These are phyloP conservation scores for Chlorella sp. DNA, from an alignment of 139 green algal species.

Conservation along the genomic window DNA sequence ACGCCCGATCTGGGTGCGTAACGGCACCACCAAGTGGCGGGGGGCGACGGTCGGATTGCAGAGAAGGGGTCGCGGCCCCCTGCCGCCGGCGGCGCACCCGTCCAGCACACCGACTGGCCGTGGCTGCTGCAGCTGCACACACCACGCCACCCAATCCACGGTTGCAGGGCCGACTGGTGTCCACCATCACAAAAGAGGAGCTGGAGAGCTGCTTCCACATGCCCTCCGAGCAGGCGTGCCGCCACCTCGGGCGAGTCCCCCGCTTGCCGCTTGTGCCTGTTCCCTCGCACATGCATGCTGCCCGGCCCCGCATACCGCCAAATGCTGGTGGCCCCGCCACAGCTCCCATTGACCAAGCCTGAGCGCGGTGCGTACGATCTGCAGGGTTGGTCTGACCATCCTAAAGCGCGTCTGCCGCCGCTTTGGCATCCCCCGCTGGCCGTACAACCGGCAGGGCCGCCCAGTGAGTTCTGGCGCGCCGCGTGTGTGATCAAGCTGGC, in stretches of 20 bases:
- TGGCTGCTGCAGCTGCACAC: no score
- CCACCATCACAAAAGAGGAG: conserved; percentile 16
- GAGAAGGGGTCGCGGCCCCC: no score
- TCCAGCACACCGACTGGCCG: no score
- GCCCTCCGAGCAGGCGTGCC: conserved; percentile 14
- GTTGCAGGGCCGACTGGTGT: conserved; percentile 18
- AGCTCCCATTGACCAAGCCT: no score
- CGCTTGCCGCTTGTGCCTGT: neutral
- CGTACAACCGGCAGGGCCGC: conserved; percentile 16
- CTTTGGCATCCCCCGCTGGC: conserved; percentile 32
- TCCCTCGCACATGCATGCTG: no score
- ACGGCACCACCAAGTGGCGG: no score
- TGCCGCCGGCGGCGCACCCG: no score
- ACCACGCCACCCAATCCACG: neutral
- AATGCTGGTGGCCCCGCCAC: no score
- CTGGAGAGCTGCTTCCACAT: conserved; percentile 20
- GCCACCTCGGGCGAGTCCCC: neutral
- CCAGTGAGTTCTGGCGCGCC: neutral
- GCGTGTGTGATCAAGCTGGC: neutral
- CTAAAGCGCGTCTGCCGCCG: conserved; percentile 8
- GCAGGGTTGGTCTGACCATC: conserved; percentile 11
- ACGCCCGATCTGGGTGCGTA: no score
- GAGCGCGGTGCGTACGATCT: no score
- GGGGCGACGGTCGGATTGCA: no score
- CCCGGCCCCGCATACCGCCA: no score